Evolutionary conservation across 1,284 basidiomycete genomes (phyloP).

Genomic region (Cutaneotrichosporon dermatis): DNA sequence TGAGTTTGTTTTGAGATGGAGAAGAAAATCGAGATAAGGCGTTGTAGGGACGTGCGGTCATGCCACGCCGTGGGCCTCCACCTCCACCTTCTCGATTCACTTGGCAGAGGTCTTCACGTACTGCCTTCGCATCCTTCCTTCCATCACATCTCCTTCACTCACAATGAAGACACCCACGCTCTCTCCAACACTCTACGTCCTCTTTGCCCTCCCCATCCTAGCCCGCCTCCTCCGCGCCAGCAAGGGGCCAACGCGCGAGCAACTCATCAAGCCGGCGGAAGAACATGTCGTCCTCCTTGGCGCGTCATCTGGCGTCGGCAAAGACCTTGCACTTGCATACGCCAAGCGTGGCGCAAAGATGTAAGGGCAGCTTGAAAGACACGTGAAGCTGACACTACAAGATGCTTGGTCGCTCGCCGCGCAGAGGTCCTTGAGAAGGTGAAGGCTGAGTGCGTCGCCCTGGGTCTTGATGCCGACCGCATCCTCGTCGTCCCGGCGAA

Average conservation of each 20-base stretch:
- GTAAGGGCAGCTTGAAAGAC: constrained; percentile 20
- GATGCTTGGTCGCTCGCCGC: constrained; percentile 69
- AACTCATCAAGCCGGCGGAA: constrained; percentile 42
- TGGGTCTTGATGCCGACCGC: constrained; percentile 33
- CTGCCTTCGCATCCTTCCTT: no score
- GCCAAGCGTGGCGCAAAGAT: constrained; percentile 68
- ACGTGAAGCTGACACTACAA: constrained; percentile 15
- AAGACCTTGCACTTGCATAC: constrained; percentile 66
- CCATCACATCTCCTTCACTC: background rate
- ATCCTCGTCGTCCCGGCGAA: constrained; percentile 57
- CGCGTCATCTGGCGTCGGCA: constrained; percentile 77
- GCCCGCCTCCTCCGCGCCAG: constrained; percentile 26
- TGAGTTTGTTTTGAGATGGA: no score
- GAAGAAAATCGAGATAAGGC: no score
- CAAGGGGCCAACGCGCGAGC: constrained; percentile 32
- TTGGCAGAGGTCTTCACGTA: no score
- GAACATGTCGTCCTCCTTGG: constrained; percentile 78
- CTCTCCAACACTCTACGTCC: constrained; percentile 23
- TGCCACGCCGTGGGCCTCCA: no score
- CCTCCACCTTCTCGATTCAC: no score
- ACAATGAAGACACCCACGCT: background rate
- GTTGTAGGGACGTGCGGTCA: no score
- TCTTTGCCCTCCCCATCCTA: constrained; percentile 50
- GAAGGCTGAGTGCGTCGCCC: constrained; percentile 57
- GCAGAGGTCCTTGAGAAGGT: constrained; percentile 59